Evolutionary conservation across 192 early-diverging fungal genomes (phyloP), one percentile per base, ranked within the genome.

Genomic region (Chytriomyces confervae): DNA sequence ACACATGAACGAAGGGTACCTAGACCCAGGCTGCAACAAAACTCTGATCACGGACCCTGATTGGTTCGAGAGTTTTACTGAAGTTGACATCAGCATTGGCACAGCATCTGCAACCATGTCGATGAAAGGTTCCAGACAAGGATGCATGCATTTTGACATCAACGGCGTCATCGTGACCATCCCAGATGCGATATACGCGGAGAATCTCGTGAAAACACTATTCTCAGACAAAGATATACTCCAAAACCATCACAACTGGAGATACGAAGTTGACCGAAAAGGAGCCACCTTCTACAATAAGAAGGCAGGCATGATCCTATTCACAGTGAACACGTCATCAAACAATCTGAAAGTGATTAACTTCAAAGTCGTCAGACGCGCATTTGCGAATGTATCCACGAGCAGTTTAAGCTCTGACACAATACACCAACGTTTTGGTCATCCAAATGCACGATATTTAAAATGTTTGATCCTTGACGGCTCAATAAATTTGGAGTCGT

Each of bases 361-460:
- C 0, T 68, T 68, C 23, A 68, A 45, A 43, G 23, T 68, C 6
- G 47, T 68, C 23, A 27, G 47, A 46, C 47, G 66, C 29, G 29
- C 29, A 13, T 65, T 65, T 29, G 16, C 29, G 11, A 23, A 23
- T 1, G 13, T 16, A 20, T 13, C 20, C 0, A 65, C 13, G 11
- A 65, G 27, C 27, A n/a, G 18, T 20, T 20, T 65, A 3, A 65
- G 27, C 13, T 29, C 63, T 4, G 63, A 65, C 11, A 65, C 3
- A 46, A 68, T 68, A 0, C 66, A 68, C 6, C 23, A 68, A 45
- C 36, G 66, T 2, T 68, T 68, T 46, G 66, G 66, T 48, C 66
- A 68, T 4, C 66, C 47, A 1, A 27, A 68, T 46, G 44, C 44
- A 1, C 29, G 9, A 8, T 27, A 27, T 45, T 43, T 68, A 1